Percentiles rank a stretch among this genome's conserved stretches.
phyloP scores from a whole-genome alignment of 2,329 filamentous ascomycete species.

The Colletotrichum tanaceti region DNA sequence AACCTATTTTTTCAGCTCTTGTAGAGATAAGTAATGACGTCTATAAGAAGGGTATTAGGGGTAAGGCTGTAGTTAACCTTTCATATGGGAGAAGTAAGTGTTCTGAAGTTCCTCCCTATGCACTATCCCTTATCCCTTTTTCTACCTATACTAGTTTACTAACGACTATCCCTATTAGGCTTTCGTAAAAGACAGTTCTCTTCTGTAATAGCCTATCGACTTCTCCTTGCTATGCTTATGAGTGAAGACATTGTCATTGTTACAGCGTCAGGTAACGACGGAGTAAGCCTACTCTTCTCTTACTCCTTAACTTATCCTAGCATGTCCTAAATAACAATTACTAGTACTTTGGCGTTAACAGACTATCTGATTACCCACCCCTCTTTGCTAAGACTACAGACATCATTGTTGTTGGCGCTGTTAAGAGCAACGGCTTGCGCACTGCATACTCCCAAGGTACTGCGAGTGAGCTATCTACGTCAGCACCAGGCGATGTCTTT shows the following conservation, averaged over 20 bases:
- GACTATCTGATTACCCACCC: slow-evolving; percentile 16
- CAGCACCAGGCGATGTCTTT: not conserved
- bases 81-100: slow-evolving; percentile 11
- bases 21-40: slow-evolving; percentile 20
- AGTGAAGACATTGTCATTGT: slow-evolving; percentile 27
- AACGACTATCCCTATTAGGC: no score
- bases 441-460: slow-evolving; percentile 21
- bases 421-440: slow-evolving; percentile 11
- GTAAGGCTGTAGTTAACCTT: slow-evolving; percentile 18
- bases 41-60: not conserved
- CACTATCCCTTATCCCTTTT: not conserved
- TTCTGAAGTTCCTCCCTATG: no score
- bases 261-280: slow-evolving; percentile 17
- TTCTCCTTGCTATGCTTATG: slow-evolving; percentile 18
- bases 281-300: not conserved
- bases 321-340: not conserved
- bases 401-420: slow-evolving; percentile 29
- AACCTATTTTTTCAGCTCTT: not conserved
- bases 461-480: slow-evolving; percentile 17
- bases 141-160: not conserved
- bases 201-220: not conserved
- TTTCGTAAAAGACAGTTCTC: no score
- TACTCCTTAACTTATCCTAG: not conserved
- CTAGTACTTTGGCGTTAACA: not conserved
- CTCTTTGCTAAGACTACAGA: slow-evolving; percentile 17